Conservation (phyloP, 2,329 filamentous ascomycete species). For the Rhynchosporium graminicola region DNA sequence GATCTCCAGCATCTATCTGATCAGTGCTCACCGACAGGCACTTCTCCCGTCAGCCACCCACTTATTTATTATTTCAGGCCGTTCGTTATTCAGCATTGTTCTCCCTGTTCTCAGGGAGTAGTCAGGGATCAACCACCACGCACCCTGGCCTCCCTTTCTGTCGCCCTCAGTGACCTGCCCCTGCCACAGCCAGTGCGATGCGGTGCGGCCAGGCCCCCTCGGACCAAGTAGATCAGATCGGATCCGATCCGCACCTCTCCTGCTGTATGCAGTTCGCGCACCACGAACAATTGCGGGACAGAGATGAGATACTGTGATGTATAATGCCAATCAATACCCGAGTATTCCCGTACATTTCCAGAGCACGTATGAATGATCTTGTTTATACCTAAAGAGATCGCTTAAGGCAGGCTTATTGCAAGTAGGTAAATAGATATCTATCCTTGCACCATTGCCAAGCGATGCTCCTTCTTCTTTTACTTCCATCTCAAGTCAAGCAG, state of each 20-base stretch:
- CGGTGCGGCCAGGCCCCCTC: slow-evolving; percentile 1
- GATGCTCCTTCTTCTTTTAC: neutral
- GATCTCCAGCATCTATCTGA: slow-evolving; percentile 10
- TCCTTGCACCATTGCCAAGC: neutral
- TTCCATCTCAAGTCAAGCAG: slow-evolving; percentile 5
- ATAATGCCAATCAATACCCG: no score
- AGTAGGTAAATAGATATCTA: slow-evolving; percentile 1
- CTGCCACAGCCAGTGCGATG: slow-evolving; percentile 1
- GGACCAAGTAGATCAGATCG: slow-evolving; percentile 6
- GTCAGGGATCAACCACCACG: slow-evolving; percentile 3
- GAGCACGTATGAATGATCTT: neutral
- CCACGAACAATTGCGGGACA: neutral
- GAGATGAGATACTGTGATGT: neutral
- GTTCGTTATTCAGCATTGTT: slow-evolving; percentile 17
- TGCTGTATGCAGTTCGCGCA: slow-evolving; percentile 7
- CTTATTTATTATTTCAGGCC: slow-evolving; percentile 10
- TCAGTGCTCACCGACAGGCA: slow-evolving; percentile 12
- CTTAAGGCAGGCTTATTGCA: neutral
- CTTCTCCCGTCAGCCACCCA: slow-evolving; percentile 13
- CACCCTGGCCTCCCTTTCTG: neutral
- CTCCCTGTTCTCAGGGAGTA: slow-evolving; percentile 1
- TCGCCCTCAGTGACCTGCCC: neutral
- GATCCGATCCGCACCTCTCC: slow-evolving; percentile 6
- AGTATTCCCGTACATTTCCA: neutral
- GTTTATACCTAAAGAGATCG: neutral